A percentile compares a stretch with the other conserved stretches of the same genome.
phyloP scores from a whole-genome alignment of 2,329 filamentous ascomycete genomes.

The Botryosphaeria dothidea region DNA sequence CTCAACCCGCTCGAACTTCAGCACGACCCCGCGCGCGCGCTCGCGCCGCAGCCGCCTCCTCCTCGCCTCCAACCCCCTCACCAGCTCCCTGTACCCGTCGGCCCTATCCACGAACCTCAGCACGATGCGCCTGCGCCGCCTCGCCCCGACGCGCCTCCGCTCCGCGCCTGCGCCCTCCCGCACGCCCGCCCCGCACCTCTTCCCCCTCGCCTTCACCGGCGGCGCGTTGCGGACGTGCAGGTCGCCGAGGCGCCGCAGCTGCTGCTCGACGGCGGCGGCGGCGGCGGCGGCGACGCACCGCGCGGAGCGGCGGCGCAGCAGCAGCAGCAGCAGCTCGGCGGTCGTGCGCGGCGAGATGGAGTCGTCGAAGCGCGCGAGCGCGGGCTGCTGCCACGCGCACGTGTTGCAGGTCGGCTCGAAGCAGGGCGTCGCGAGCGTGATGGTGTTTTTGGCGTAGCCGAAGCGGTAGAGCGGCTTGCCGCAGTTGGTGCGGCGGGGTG shows the following conservation, averaged over 20 bases:
- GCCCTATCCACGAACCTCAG: neutral
- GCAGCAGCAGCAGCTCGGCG: no score
- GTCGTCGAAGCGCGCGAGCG: neutral
- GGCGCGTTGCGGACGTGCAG: neutral
- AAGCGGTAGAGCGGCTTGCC: constrained; percentile 5
- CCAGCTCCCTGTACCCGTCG: neutral
- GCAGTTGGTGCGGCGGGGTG: constrained; percentile 7
- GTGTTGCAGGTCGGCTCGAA: constrained; percentile 3
- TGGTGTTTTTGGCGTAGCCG: neutral
- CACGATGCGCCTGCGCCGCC: neutral
- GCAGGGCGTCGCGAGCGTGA: constrained; percentile 1
- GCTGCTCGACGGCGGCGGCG: neutral
- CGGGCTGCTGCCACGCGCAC: neutral
- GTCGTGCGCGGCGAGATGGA: neutral
- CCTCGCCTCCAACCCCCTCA: neutral
- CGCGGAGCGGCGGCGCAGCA: no score
- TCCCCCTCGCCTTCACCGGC: neutral
- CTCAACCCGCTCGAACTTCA: neutral
- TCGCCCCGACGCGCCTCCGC: neutral
- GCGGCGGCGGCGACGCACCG: neutral
- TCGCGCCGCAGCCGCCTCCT: neutral
- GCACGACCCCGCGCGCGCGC: neutral
- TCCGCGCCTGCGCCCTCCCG: neutral
- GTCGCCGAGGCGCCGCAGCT: neutral
- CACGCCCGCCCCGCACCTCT: neutral